phyloP scores from a whole-genome alignment of 805 yeast species.

The Nakazawaea ambrosiae region DNA sequence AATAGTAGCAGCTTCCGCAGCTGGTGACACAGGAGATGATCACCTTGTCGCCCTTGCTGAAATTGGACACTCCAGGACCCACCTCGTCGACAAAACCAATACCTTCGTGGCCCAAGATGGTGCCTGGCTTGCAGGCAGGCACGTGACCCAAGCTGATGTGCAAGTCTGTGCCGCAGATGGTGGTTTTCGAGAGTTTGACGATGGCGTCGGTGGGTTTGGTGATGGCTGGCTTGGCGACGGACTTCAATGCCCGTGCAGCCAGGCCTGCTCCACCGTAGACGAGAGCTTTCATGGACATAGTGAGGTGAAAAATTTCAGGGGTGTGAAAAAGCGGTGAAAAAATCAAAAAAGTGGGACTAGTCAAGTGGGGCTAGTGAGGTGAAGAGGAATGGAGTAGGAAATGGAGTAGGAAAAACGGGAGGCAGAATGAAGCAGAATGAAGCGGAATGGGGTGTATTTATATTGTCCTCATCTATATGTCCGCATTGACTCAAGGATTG shows the following conservation, averaged over 20 bases:
- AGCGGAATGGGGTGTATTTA: no score
- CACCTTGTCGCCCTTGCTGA: constrained; percentile 52
- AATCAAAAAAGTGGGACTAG: no score
- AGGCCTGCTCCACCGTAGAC: constrained; percentile 37
- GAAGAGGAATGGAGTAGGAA: no score
- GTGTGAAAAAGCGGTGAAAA: no score
- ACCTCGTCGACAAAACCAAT: constrained; percentile 44
- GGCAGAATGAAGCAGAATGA: no score
- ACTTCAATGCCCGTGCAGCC: constrained; percentile 24
- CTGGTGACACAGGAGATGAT: constrained; percentile 62
- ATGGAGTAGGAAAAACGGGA: no score
- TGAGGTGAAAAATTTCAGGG: not conserved
- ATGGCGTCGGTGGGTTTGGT: constrained; percentile 45
- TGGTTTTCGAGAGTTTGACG: constrained; percentile 48
- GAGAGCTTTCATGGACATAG: constrained; percentile 36
- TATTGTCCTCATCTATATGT: no score
- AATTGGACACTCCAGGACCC: constrained; percentile 40
- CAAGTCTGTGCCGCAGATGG: constrained; percentile 61
- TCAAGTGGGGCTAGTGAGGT: no score
- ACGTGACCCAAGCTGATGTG: constrained; percentile 58
- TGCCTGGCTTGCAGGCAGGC: constrained; percentile 40
- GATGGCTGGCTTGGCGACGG: constrained; percentile 36
- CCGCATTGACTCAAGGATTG: no score
- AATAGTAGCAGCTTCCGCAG: constrained; percentile 53
- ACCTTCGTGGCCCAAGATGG: constrained; percentile 59